Evolutionary conservation across 106 monocot species (phyloP).

Genomic region (Apostasia ramifera): DNA sequence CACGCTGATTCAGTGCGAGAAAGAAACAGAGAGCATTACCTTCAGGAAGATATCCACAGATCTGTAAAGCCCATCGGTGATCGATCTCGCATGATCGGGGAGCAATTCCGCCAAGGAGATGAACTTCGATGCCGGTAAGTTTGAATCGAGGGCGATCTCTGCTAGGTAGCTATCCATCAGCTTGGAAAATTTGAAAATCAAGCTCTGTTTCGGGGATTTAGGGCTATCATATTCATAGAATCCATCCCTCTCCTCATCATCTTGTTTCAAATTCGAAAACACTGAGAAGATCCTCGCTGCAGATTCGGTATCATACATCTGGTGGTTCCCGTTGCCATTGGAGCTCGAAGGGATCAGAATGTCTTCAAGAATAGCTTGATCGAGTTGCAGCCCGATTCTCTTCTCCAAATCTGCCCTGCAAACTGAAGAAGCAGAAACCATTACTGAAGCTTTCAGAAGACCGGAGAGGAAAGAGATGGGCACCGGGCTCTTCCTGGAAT

Average conservation of each 20-base stretch:
- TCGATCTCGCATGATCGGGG: slow-evolving; percentile 71
- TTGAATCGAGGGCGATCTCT: slow-evolving; percentile 79
- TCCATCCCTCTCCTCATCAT: slow-evolving; percentile 36
- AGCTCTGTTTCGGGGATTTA: slow-evolving; percentile 58
- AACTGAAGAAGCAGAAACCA: slow-evolving; percentile 34
- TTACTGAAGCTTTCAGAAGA: slow-evolving; percentile 54
- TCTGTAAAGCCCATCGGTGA: slow-evolving; percentile 76
- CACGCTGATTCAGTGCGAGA: neutral
- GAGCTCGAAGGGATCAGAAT: slow-evolving; percentile 47
- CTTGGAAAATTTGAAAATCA: slow-evolving; percentile 54
- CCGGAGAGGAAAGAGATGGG: slow-evolving; percentile 72
- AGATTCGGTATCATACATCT: slow-evolving; percentile 69
- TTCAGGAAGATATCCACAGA: slow-evolving; percentile 91
- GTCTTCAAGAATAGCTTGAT: slow-evolving; percentile 78
- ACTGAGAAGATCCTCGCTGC: slow-evolving; percentile 52
- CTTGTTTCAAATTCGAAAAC: slow-evolving; percentile 60
- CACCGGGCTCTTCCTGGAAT: slow-evolving; percentile 64
- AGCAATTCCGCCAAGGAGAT: slow-evolving; percentile 68
- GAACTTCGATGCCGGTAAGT: slow-evolving; percentile 69
- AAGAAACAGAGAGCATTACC: slow-evolving; percentile 24
- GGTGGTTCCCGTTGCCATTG: slow-evolving; percentile 19
- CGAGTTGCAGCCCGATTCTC: slow-evolving; percentile 68
- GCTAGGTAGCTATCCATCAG: slow-evolving; percentile 84
- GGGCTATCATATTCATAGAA: slow-evolving; percentile 56
- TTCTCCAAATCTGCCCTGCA: slow-evolving; percentile 68